Percentiles rank a stretch among this genome's conserved stretches.
phyloP scores from a whole-genome alignment of 768 basidiomycete genomes.

The Pluteus cervinus region DNA sequence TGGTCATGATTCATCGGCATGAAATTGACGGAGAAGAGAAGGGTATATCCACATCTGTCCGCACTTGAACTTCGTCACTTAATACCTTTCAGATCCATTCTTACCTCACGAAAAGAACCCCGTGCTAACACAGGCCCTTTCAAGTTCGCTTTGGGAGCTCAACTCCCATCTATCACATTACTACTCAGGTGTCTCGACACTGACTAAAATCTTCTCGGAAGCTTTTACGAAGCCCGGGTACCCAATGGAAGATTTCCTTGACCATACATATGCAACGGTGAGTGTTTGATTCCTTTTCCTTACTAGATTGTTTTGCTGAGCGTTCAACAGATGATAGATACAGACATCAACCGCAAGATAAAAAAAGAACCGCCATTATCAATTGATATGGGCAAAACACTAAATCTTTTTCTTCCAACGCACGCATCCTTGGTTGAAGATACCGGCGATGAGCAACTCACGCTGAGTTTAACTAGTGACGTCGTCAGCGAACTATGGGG shows the following conservation, averaged over 20 bases:
- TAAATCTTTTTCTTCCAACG: slow-evolving; percentile 24
- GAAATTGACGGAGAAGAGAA: slow-evolving; percentile 28
- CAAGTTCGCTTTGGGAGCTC: slow-evolving; percentile 93
- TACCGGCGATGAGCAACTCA: neutral
- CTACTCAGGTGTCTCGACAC: slow-evolving; percentile 77
- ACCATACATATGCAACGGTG: slow-evolving; percentile 87
- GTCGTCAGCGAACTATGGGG: slow-evolving; percentile 3
- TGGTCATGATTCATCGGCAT: slow-evolving; percentile 85
- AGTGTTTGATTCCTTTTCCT: slow-evolving; percentile 13
- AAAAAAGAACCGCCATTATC: slow-evolving; percentile 69
- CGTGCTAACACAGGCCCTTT: slow-evolving; percentile 68
- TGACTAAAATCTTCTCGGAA: slow-evolving; percentile 81
- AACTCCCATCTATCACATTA: slow-evolving; percentile 77
- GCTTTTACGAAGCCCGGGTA: slow-evolving; percentile 93
- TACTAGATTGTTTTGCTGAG: slow-evolving; percentile 2
- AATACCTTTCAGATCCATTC: slow-evolving; percentile 54
- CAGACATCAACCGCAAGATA: slow-evolving; percentile 72
- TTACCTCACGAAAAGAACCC: slow-evolving; percentile 63
- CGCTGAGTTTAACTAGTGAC: neutral
- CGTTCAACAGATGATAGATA: slow-evolving; percentile 69
- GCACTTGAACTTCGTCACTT: neutral
- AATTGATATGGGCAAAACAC: slow-evolving; percentile 31
- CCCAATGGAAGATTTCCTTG: slow-evolving; percentile 91
- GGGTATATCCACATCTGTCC: slow-evolving; percentile 19
- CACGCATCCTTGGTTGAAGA: too few relatives aligned